phyloP scores from a whole-genome alignment of 495 filamentous ascomycete genomes.

The Aspergillus sclerotioniger region DNA sequence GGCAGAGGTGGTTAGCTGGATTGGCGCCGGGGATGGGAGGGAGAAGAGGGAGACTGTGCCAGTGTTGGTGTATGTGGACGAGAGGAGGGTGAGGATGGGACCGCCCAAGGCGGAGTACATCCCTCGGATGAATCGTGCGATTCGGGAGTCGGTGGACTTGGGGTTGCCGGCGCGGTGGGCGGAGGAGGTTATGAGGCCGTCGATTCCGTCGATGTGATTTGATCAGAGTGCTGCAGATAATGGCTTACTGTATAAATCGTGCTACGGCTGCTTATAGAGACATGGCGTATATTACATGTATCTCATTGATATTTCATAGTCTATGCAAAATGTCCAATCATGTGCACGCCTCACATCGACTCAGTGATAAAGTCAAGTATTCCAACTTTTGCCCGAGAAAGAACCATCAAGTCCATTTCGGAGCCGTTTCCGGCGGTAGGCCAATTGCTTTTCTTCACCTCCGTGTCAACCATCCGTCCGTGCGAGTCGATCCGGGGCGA shows the following conservation, averaged over 20 bases:
- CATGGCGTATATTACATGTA: not conserved
- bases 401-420: not conserved
- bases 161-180: constrained; percentile 59
- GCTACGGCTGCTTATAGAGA: no score
- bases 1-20: constrained; percentile 34
- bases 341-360: not conserved
- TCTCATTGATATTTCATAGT: not conserved
- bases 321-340: not conserved
- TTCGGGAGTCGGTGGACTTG: constrained; percentile 55
- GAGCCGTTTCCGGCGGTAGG: not conserved
- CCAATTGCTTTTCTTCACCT: not conserved
- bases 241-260: no score
- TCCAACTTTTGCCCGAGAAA: not conserved
- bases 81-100: constrained; percentile 29
- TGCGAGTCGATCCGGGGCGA: constrained; percentile 9
- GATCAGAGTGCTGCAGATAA: not conserved
- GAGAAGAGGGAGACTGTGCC: constrained; percentile 30
- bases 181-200: constrained; percentile 54
- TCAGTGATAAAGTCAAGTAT: not conserved
- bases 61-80: constrained; percentile 58
- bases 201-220: constrained; percentile 41
- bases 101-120: constrained; percentile 62
- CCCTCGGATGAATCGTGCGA: constrained; percentile 63
- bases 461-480: constrained; percentile 12
- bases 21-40: constrained; percentile 32